Evolutionary conservation across 345 rosid species (phyloP), one percentile per base, ranked within the genome.

Genomic region (Corymbia maculata): DNA sequence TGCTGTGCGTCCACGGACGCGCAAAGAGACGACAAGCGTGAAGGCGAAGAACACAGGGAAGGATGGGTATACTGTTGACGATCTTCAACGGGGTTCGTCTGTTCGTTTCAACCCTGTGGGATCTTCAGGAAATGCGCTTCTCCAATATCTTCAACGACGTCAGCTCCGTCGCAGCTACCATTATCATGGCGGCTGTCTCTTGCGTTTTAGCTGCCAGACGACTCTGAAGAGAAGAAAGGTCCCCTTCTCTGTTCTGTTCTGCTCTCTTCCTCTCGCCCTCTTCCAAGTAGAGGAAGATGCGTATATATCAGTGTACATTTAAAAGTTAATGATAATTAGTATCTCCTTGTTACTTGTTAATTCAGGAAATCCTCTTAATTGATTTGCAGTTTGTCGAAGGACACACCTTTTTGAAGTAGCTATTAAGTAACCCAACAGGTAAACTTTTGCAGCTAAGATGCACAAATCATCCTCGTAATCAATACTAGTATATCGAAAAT

Each of bases 31-130:
- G 26, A 36, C 49, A 22, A 36, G 82, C 47, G 82, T 75, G 49
- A 75, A 75, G 82, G 49, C 8, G 49, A 75, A 75, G 80, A 36
- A 7, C 13, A 16, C 11, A 68, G 45, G 30, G 19, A 70, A 13
- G n/a, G 15, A 94, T 93, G 94, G 93, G 85, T 51, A 87, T 94
- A 11, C 59, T 94, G 88, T 32, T 86, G 32, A 88, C 51, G 89
- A 85, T 92, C n/a, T 44, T 92, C 66, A 89, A 91, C 59, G 93
- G 93, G 79, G n/a, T 92, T 22, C 61, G 90, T 51, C 80, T 89
- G 30, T 91, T 90, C 86, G 92, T 93, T 88, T 90, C 93, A 42
- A 95, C 97, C 22, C 89, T 93, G 17, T 95, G 95, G 97, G 92
- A 92, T 85, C 89, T 95, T 79, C 97, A 93, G 88, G 97, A 95